Conservation (phyloP, 2,329 filamentous ascomycete genomes). For the Epichloe gansuensis region DNA sequence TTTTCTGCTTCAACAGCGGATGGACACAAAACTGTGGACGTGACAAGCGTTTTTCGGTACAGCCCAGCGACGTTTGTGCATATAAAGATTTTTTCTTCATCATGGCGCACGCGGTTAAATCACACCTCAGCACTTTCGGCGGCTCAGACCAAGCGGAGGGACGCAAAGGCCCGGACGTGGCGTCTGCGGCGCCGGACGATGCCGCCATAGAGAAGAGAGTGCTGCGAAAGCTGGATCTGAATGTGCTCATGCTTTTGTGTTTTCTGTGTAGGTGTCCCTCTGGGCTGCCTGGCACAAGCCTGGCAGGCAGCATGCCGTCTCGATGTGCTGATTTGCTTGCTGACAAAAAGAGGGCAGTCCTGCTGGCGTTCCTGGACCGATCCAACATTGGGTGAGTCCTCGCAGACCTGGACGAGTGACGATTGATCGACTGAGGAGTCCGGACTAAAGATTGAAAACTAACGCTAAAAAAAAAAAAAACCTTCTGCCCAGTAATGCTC, state of each 20-base stretch:
- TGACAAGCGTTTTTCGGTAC: not conserved
- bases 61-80: not conserved
- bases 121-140: not conserved
- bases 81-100: not conserved
- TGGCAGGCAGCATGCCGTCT: not conserved
- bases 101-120: not conserved
- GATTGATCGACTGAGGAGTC: not conserved
- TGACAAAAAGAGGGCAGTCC: constrained; percentile 2
- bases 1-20: no score
- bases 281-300: not conserved
- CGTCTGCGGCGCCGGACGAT: not conserved
- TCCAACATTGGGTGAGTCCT: constrained; percentile 11
- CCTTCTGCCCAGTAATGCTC: constrained; percentile 9
- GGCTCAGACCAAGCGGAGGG: not conserved
- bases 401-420: not conserved
- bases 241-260: constrained; percentile 1
- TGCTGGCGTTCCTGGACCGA: constrained; percentile 11
- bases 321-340: not conserved
- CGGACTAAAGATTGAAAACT: no score
- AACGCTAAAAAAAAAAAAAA: not conserved
- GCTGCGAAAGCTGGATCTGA: not conserved
- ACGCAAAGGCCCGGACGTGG: not conserved
- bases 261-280: constrained; percentile 1
- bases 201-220: constrained; percentile 1
- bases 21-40: no score